Conservation (phyloP, 2,329 filamentous ascomycete species). For the Tolypocladium sp. region DNA sequence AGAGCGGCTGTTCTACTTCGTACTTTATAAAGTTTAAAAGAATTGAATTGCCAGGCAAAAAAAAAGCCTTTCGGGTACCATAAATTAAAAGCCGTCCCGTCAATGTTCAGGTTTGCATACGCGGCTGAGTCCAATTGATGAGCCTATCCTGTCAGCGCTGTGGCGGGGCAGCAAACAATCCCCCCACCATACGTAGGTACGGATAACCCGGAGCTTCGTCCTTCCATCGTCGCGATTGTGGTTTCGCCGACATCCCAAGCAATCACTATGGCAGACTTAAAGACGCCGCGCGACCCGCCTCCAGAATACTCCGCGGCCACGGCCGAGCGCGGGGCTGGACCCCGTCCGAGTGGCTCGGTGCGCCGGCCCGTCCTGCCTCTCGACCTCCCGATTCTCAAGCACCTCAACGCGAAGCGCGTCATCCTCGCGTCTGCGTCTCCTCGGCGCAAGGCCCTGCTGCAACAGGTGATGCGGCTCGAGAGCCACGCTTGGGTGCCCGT, state of each 20-base stretch:
- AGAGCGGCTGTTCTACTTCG: neutral
- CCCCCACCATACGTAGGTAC: neutral
- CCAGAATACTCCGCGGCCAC: constrained; percentile 35
- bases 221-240: neutral
- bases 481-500: neutral
- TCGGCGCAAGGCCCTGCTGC: constrained; percentile 70
- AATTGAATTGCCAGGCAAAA: neutral
- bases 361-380: constrained; percentile 55
- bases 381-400: constrained; percentile 67
- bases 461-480: constrained; percentile 39
- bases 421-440: constrained; percentile 89
- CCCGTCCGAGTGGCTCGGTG: constrained; percentile 20
- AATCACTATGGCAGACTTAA: constrained; percentile 18
- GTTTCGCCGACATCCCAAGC: neutral
- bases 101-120: neutral
- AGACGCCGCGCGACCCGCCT: constrained; percentile 27
- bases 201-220: neutral
- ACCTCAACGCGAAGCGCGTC: constrained; percentile 69
- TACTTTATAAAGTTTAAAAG: neutral
- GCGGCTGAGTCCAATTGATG: neutral
- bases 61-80: neutral
- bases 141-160: neutral
- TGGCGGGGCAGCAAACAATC: neutral
- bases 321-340: constrained; percentile 22
- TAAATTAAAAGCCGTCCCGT: neutral